A percentile compares a stretch with the other conserved stretches of the same genome.
phyloP scores from a whole-genome alignment of 768 basidiomycete species.

The Serendipita sp. region DNA sequence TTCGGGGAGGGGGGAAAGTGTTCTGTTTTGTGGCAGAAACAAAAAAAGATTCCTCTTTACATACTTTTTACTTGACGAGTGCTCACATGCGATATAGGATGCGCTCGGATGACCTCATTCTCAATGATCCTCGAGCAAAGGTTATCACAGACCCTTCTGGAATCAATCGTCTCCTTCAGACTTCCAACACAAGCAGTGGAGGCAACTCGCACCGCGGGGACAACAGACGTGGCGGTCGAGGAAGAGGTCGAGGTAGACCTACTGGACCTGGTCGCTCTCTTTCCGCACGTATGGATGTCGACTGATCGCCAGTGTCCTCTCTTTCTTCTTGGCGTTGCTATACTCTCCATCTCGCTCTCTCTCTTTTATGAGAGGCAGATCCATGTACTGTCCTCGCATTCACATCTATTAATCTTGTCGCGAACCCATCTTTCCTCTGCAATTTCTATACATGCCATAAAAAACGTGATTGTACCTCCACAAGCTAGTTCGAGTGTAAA shows the following conservation, averaged over 20 bases:
- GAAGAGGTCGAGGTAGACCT: conserved; percentile 19
- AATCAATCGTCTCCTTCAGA: conserved; percentile 12
- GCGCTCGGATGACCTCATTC: conserved; percentile 63
- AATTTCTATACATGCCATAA: too few relatives aligned
- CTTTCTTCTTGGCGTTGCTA: background rate
- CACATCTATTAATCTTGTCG: too few relatives aligned
- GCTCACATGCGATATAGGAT: conserved; percentile 33
- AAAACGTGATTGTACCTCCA: too few relatives aligned
- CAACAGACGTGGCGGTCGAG: conserved; percentile 21
- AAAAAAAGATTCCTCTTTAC: too few relatives aligned
- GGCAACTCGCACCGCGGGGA: conserved; percentile 12
- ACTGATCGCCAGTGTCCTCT: background rate
- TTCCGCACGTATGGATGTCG: background rate
- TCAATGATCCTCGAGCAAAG: conserved; percentile 47
- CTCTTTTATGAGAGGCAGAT: too few relatives aligned
- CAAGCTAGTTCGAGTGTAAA: too few relatives aligned
- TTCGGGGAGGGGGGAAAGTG: too few relatives aligned
- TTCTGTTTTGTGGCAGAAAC: too few relatives aligned
- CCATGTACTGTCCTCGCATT: too few relatives aligned
- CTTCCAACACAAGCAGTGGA: conserved; percentile 31
- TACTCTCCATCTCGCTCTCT: too few relatives aligned
- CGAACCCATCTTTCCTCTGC: too few relatives aligned
- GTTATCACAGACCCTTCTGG: conserved; percentile 57
- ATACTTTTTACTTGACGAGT: background rate
- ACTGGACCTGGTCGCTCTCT: conserved; percentile 12